Percentiles rank a stretch among this genome's conserved stretches.
phyloP scores from a whole-genome alignment of 225 moss, liverwort and hornwort species.

The Pseudisothecium myosuroides region DNA sequence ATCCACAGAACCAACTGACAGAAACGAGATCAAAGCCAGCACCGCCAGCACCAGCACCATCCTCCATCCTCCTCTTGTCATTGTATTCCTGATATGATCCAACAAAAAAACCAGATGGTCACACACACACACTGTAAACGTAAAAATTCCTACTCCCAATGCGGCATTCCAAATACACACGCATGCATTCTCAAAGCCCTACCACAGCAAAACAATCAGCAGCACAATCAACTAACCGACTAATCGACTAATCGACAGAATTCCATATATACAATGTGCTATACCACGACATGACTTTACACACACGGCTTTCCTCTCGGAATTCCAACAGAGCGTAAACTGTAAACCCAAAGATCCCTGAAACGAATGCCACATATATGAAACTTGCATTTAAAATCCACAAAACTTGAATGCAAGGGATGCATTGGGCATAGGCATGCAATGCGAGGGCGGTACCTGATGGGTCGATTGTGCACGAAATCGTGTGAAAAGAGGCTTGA shows the following conservation, averaged over 20 bases:
- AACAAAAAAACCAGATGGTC: not conserved
- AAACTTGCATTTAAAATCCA: not conserved
- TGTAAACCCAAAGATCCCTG: not conserved
- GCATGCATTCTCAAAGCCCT: not conserved
- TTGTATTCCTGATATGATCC: not conserved
- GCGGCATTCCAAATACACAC: not conserved
- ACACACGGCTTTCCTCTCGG: not conserved
- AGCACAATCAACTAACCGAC: not conserved
- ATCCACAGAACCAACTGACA: not conserved
- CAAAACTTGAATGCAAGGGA: not conserved
- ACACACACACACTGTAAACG: not conserved
- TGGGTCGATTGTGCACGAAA: not conserved
- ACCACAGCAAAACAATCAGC: not conserved
- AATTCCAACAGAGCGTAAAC: not conserved
- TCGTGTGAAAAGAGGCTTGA: not conserved
- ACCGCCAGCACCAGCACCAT: not conserved
- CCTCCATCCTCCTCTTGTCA: conserved; percentile 8
- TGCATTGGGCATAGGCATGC: not conserved
- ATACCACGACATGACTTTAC: not conserved
- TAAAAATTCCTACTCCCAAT: not conserved
- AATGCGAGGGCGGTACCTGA: not conserved
- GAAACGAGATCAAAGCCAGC: not conserved
- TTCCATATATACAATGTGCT: not conserved
- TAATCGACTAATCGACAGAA: not conserved
- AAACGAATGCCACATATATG: not conserved